Evolutionary conservation across 176 grass and related monocot genomes (phyloP), one percentile per base, ranked within the genome.

Genomic region (Phoenix dactylifera): DNA sequence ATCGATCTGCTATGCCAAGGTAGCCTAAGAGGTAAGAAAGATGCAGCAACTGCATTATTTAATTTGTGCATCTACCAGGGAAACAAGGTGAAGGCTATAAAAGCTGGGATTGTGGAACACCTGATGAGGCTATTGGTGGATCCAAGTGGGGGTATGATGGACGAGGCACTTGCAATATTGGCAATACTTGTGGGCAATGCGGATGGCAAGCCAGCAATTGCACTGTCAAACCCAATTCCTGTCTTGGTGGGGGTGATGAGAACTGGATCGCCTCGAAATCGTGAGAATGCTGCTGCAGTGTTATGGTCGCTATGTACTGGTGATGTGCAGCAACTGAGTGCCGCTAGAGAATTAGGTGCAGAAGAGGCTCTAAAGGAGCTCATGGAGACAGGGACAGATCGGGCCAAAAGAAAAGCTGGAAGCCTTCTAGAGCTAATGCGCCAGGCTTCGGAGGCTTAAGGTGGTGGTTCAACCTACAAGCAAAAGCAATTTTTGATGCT

Each of bases 11-110:
- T 98, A 39, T 83, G 84, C 22, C 61, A 92, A 51, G 93, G 93
- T 3, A 98, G 81, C 64, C 84, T 85, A 24, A 82, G 93, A 72
- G 93, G 93, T 10, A 98, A 98, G 87, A 98, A 92, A 65, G 93
- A 98, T 71, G 93, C 88, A 22, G 87, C 93, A 49, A 98, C 87
- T 0, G 93, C 93, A 18, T 92, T 98, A 60, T 98, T 92, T 63
- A 98, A 92, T 60, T 72, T 98, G 22, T 98, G 93, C 67, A 86
- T 98, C 76, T 89, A 92, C 59, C 79, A 83, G 63, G 87, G 87
- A 18, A 98, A 98, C 55, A 92, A 86, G 76, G 61, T 89, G 10
- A 70, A 76, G 24, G 93, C 88, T 7, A 82, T 89, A 24, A 86
- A 81, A 76, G 79, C 88, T 39, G 93, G 93, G 62, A 81, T 98